Base-by-base conservation (phyloP, 2,329 filamentous ascomycete species). In the Davidsoniella eucalypti region DNA sequence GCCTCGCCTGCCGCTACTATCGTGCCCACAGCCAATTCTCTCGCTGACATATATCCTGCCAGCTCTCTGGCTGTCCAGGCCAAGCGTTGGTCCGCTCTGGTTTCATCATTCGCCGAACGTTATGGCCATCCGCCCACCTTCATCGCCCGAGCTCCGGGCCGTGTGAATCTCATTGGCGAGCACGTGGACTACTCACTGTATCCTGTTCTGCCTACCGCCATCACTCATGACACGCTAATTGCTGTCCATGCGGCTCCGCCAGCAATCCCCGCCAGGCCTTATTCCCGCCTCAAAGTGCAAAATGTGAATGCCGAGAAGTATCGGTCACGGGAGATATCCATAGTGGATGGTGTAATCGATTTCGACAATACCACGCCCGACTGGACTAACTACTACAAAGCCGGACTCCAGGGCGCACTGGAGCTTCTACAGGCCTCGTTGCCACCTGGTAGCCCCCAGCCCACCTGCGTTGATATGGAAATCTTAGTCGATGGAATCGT, bases 101-200 rank as follows among this genome's bases (percentile, higher is more conserved):
- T 90, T 40, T 67, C 74, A 47, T 73, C 73, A 57, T 96, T 96
- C 66, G 69, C 80, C 57, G 66, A 73, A 52, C 69, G 67, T 40
- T 94, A 90, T 65, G 80, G 78, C 57, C 72, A 77, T 47, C 68
- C 72, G 14, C 80, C 88, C 38, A 75, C 84, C 53, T 95, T 94
- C 60, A 78, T 96, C 17, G 78, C 90, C 8, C 81, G 92, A 55
- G 94, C 88, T 50, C 92, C 92, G 1, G 92, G 92, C 54, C 78
- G 92, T 57, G 92, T 98, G 57, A 96, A 96, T 69, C 92, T 98
- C 61, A 95, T 98, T 62, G 92, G 92, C 64, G 92, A 98, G 73
- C 92, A 98, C 69, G 94, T 98, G 60, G 92, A 98, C 69, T 98
- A 98, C 69, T 94, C 87, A 12, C 77, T 98, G 17, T 98, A 96